Evolutionary conservation across 345 rosid species (phyloP), one percentile per base, ranked within the genome.

Genomic region (sweet orange (Citrus sinensis)): DNA sequence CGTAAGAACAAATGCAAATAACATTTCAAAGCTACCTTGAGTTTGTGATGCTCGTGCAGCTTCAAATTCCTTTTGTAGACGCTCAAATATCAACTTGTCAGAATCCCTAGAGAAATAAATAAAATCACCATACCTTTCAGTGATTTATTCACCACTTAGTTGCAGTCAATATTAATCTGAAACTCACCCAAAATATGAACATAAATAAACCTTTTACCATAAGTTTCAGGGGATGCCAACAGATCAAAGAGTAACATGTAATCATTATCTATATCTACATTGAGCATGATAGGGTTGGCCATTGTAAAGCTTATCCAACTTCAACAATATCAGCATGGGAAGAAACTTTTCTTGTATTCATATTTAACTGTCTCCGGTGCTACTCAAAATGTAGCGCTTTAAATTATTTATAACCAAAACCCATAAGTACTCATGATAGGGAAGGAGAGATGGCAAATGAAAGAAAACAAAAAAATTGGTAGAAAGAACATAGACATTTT

Each of bases 31-130:
- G 78, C 39, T 86, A 93, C 98, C 98, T 85, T 83, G 94, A 79
- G 84, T 87, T 87, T 93, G 97, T 67, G 96, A 89, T 74, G 94
- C 90, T 76, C 90, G 85, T 70, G 94, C 94, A 80, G 88, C 93
- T 82, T 94, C 97, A 85, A 96, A 96, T 82, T 96, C 99, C 76
- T 89, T 93, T 78, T 81, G 94, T 39, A 96, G 87, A 66, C 94
- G 98, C 84, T 89, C 97, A 85, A 85, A 93, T 82, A 94, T 84
- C 82, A 77, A 83, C 88, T 94, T 96, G 85, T 96, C 97, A 75
- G 98, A 94, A 84, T 96, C 97, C 95, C 98, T 96, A 69, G n/a
- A 60, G 32, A 76, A 78, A 71, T 9, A 79, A 80, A 59, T 49
- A 37, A 59, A 76, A 60, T 68, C 61, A 82, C 51, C 56, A 81